These are phyloP conservation scores for Anastatica hierochuntica DNA, from an alignment of 345 rosid species.

Conservation along the genomic window DNA sequence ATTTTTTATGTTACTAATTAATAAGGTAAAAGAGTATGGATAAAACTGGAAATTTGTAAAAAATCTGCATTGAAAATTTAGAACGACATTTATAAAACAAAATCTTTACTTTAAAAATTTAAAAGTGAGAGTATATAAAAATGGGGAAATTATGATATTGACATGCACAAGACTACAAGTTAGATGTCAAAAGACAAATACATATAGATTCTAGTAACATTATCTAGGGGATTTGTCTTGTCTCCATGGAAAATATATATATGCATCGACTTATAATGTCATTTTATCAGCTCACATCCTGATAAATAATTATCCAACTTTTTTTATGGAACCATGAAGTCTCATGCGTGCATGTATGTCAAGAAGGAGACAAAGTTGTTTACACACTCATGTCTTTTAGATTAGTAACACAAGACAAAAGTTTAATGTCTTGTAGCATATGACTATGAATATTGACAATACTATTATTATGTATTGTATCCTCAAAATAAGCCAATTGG, in stretches of 20 bases:
- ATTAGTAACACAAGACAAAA: slow-evolving; percentile 21
- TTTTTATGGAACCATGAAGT: too few relatives aligned
- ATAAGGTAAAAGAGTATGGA: too few relatives aligned
- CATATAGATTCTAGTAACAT: slow-evolving; percentile 17
- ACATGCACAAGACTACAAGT: slow-evolving; percentile 24
- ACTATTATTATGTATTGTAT: slow-evolving; percentile 12
- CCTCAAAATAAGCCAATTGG: slow-evolving; percentile 18
- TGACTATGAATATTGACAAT: slow-evolving; percentile 6
- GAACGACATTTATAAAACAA: too few relatives aligned
- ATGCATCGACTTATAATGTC: not conserved
- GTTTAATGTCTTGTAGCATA: slow-evolving; percentile 20
- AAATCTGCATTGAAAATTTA: too few relatives aligned
- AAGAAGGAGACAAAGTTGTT: slow-evolving; percentile 28
- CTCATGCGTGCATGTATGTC: slow-evolving; percentile 2
- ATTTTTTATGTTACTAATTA: too few relatives aligned
- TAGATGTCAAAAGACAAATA: slow-evolving; percentile 23
- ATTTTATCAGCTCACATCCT: too few relatives aligned
- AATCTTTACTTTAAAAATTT: too few relatives aligned
- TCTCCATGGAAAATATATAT: slow-evolving; percentile 20
- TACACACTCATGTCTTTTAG: slow-evolving; percentile 11
- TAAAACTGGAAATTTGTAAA: too few relatives aligned
- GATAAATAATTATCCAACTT: too few relatives aligned
- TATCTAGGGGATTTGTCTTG: slow-evolving; percentile 23
- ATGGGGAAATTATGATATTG: not conserved
- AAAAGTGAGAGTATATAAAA: not conserved